Conservation (phyloP, 2,329 filamentous ascomycete species). For the Geoglossum cookeanum region DNA sequence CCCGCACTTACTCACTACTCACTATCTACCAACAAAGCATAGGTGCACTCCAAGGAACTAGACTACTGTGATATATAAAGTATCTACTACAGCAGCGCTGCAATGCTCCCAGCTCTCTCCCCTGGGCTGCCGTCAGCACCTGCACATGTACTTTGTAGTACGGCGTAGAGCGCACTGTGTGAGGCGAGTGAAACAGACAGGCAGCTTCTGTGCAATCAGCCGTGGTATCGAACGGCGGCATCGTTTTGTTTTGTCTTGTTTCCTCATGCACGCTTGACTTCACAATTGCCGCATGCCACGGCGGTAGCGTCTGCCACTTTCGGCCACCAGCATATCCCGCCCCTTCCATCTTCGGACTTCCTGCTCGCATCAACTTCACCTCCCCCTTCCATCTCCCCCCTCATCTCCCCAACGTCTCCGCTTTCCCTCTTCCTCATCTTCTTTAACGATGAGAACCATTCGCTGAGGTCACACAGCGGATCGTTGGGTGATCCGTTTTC, state of each 20-base stretch:
- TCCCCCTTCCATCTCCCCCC: neutral
- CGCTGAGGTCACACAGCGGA: slow-evolving; percentile 1
- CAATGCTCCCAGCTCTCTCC: neutral
- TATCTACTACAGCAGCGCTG: neutral
- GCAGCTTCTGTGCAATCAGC: neutral
- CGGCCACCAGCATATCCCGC: neutral
- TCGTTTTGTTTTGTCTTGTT: neutral
- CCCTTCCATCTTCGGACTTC: neutral
- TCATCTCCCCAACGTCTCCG: neutral
- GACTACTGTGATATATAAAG: no score
- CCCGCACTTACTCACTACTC: neutral
- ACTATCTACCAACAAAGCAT: no score
- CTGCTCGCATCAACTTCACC: neutral
- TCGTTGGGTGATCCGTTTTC: neutral
- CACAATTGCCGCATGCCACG: neutral
- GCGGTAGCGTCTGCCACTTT: neutral
- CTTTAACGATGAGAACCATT: neutral
- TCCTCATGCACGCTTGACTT: neutral
- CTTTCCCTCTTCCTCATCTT: neutral
- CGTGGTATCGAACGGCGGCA: neutral
- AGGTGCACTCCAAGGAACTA: no score
- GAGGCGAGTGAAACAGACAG: neutral
- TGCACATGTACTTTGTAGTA: no score
- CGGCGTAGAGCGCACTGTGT: neutral
- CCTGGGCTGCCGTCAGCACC: no score